These are phyloP conservation scores for Neurospora crassa DNA, from an alignment of 2,329 filamentous ascomycete species.

Conservation along the genomic window DNA sequence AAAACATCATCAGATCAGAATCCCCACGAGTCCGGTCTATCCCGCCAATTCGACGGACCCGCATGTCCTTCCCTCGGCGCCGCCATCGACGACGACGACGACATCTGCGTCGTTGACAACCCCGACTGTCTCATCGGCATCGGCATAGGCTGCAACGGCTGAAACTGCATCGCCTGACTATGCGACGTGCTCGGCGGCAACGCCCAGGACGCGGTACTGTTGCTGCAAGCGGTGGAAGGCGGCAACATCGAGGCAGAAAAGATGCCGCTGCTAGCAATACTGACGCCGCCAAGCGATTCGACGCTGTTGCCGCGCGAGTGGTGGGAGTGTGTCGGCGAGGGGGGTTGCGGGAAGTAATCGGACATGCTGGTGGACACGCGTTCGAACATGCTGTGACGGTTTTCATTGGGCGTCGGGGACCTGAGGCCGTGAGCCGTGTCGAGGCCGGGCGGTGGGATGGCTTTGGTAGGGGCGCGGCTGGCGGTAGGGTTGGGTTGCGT, in stretches of 20 bases:
- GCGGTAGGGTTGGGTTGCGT: constrained; percentile 10
- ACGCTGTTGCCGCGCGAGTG: constrained; percentile 8
- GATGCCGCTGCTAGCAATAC: constrained; percentile 17
- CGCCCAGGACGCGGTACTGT: not conserved
- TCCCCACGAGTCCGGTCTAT: not conserved
- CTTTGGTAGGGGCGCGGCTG: constrained; percentile 5
- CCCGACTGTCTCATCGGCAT: not conserved
- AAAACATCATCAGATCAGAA: not conserved
- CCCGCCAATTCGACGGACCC: not conserved
- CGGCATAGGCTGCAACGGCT: not conserved
- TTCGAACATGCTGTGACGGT: constrained; percentile 5
- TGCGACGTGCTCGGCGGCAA: constrained; percentile 8
- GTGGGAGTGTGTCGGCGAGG: constrained; percentile 7
- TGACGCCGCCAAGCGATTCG: constrained; percentile 13
- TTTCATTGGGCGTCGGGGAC: constrained; percentile 3
- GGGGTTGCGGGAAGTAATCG: constrained; percentile 7
- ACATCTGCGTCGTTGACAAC: not conserved
- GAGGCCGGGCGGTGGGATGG: constrained; percentile 8
- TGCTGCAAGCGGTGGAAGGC: constrained; percentile 5
- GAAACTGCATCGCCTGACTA: not conserved
- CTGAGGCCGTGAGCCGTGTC: constrained; percentile 1
- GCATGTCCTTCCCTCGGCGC: not conserved
- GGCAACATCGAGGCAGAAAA: constrained; percentile 15
- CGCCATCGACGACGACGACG: too few relatives aligned
- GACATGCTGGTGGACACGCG: constrained; percentile 10